A percentile compares a stretch with the other conserved stretches of the same genome.
Evolutionary conservation across 495 filamentous ascomycete genomes (phyloP).

Genomic region (Aspergillus kassunensis): DNA sequence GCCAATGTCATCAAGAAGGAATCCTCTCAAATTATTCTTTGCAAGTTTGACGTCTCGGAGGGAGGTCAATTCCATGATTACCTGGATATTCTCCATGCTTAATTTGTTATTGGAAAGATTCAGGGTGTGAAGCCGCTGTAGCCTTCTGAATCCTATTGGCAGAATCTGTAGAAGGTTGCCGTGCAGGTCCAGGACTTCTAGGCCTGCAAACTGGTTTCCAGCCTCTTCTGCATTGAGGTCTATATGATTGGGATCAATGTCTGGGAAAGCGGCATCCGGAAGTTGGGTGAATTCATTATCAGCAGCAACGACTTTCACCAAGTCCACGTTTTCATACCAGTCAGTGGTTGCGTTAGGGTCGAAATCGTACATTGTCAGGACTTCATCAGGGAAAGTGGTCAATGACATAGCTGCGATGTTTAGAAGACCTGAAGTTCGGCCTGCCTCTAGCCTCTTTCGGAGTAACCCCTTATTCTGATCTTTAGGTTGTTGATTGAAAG

Average conservation of each 20-base stretch:
- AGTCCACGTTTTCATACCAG: constrained; percentile 93
- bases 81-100: constrained; percentile 61
- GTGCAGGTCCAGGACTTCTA: constrained; percentile 82
- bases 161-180: constrained; percentile 70
- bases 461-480: constrained; percentile 61
- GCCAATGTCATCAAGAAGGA: constrained; percentile 53
- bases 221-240: constrained; percentile 58
- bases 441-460: constrained; percentile 68
- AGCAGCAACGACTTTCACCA: constrained; percentile 82
- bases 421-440: constrained; percentile 74
- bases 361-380: constrained; percentile 83
- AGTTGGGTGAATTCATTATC: constrained; percentile 85
- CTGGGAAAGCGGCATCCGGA: constrained; percentile 70
- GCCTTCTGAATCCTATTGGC: constrained; percentile 69
- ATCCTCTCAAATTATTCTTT: constrained; percentile 69
- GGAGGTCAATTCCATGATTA: constrained; percentile 63
- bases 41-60: constrained; percentile 78
- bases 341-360: constrained; percentile 57
- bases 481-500: constrained; percentile 63
- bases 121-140: constrained; percentile 69
- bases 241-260: constrained; percentile 53
- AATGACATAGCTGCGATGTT: constrained; percentile 87
- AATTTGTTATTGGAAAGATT: constrained; percentile 87
- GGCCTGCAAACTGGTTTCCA: constrained; percentile 74
- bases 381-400: constrained; percentile 73